These are phyloP conservation scores for Aspergillus tamarii DNA, from an alignment of 2,329 filamentous ascomycete species.

Conservation along the genomic window DNA sequence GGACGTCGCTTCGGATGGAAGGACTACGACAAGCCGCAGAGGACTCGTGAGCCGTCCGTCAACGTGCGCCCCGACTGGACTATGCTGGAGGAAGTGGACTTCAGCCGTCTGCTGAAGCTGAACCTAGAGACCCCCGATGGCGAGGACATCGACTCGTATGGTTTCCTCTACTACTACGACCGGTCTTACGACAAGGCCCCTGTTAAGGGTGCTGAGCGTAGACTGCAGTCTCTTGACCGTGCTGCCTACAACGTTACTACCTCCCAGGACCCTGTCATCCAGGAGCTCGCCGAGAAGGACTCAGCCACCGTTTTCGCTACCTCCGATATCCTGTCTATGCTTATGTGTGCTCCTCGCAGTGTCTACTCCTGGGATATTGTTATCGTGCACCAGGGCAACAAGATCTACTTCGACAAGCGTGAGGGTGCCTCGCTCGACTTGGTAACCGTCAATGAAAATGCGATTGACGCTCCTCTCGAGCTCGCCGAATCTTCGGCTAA, in stretches of 20 bases:
- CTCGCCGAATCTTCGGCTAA: slow-evolving; percentile 70
- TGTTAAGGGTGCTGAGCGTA: slow-evolving; percentile 85
- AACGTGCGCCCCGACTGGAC: slow-evolving; percentile 96
- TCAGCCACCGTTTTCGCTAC: slow-evolving; percentile 97
- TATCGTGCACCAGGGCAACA: slow-evolving; percentile 88
- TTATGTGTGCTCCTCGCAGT: slow-evolving; percentile 96
- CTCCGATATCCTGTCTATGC: slow-evolving; percentile 96
- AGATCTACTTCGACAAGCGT: slow-evolving; percentile 98
- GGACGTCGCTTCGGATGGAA: slow-evolving; percentile 95
- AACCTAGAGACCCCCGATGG: slow-evolving; percentile 94
- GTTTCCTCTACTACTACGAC: slow-evolving; percentile 99
- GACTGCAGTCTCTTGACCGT: slow-evolving; percentile 85
- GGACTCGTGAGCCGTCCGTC: slow-evolving; percentile 93
- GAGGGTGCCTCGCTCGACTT: slow-evolving; percentile 93
- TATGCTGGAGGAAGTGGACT: slow-evolving; percentile 97
- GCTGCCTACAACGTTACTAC: slow-evolving; percentile 98
- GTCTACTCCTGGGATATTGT: slow-evolving; percentile 99
- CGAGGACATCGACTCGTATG: slow-evolving; percentile 92
- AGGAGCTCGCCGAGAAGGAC: slow-evolving; percentile 93
- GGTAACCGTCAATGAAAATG: slow-evolving; percentile 99
- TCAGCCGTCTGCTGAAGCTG: slow-evolving; percentile 90
- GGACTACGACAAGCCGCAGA: slow-evolving; percentile 96
- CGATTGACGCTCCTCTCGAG: slow-evolving; percentile 90
- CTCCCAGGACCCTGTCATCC: slow-evolving; percentile 92
- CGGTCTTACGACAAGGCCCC: slow-evolving; percentile 91